phyloP scores from a whole-genome alignment of 75 land plant species.

The Pseudotsuga menziesii region DNA sequence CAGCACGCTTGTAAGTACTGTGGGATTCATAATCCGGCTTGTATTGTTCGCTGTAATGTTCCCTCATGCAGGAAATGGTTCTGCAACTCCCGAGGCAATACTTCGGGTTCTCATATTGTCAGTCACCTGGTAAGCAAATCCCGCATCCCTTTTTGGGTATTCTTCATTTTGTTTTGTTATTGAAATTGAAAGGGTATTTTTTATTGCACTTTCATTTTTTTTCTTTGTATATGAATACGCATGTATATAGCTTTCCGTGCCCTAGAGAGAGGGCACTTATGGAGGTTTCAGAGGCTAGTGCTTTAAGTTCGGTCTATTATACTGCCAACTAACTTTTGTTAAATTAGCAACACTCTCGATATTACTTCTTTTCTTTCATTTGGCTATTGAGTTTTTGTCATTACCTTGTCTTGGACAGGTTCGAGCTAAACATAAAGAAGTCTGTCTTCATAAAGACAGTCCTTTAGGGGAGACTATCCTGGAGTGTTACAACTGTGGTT shows the following conservation, averaged over 20 bases:
- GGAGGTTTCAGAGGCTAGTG: too few relatives aligned
- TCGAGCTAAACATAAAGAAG: constrained; percentile 98
- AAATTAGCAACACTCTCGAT: too few relatives aligned
- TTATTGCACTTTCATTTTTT: too few relatives aligned
- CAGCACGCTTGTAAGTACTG: constrained; percentile 98
- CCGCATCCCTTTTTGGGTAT: background rate
- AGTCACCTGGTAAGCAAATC: constrained; percentile 78
- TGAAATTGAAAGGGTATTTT: too few relatives aligned
- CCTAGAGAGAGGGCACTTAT: too few relatives aligned
- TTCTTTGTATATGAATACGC: too few relatives aligned
- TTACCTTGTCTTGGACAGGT: constrained; percentile 43
- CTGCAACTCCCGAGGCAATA: constrained; percentile 98
- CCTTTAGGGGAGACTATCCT: constrained; percentile 98
- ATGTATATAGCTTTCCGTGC: too few relatives aligned
- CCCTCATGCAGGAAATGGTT: constrained; percentile 98
- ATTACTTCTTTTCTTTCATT: too few relatives aligned
- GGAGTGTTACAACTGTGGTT: constrained; percentile 99
- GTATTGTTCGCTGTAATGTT: constrained; percentile 91
- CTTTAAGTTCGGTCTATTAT: too few relatives aligned
- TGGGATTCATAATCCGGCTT: constrained; percentile 95
- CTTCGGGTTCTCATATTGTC: constrained; percentile 98
- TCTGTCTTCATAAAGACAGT: constrained; percentile 97
- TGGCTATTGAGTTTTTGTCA: too few relatives aligned
- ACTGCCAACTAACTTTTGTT: too few relatives aligned
- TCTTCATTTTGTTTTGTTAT: too few relatives aligned